phyloP scores from a whole-genome alignment of 2,329 filamentous ascomycete species.

The Huntiella bhutanensis region DNA sequence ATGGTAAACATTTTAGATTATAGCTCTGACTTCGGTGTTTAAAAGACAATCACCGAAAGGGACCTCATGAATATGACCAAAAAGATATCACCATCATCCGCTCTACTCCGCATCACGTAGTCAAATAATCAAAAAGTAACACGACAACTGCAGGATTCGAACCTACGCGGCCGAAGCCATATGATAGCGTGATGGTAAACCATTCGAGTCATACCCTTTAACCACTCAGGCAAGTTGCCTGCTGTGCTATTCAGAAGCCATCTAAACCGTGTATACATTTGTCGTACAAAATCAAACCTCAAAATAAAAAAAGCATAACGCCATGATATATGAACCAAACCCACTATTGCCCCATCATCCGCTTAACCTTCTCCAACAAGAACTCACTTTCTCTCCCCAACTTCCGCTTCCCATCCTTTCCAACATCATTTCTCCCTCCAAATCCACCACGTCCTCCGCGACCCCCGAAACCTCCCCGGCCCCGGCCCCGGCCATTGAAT shows the following conservation, averaged over 20 bases:
- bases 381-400: constrained; percentile 56
- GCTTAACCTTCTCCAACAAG: constrained; percentile 51
- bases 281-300: too few species aligned
- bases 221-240: constrained; percentile 11
- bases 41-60: too few species aligned
- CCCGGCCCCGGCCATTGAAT: neutral
- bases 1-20: too few species aligned
- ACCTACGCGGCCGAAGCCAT: constrained; percentile 9
- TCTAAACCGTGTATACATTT: too few species aligned
- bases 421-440: neutral
- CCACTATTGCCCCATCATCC: constrained; percentile 31
- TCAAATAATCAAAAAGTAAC: neutral
- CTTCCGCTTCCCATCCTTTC: constrained; percentile 45
- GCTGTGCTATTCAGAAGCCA: neutral
- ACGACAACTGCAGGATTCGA: constrained; percentile 10
- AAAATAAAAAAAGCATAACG: too few species aligned
- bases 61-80: too few species aligned
- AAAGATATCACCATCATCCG: too few species aligned
- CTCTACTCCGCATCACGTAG: too few species aligned
- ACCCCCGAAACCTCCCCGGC: neutral
- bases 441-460: neutral
- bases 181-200: constrained; percentile 5
- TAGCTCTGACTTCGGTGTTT: too few species aligned
- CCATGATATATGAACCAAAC: neutral
- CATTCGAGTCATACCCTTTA: constrained; percentile 11